A percentile compares a stretch with the other conserved stretches of the same genome.
phyloP scores from a whole-genome alignment of 2,329 filamentous ascomycete genomes.

The Ceratocystis destructans region DNA sequence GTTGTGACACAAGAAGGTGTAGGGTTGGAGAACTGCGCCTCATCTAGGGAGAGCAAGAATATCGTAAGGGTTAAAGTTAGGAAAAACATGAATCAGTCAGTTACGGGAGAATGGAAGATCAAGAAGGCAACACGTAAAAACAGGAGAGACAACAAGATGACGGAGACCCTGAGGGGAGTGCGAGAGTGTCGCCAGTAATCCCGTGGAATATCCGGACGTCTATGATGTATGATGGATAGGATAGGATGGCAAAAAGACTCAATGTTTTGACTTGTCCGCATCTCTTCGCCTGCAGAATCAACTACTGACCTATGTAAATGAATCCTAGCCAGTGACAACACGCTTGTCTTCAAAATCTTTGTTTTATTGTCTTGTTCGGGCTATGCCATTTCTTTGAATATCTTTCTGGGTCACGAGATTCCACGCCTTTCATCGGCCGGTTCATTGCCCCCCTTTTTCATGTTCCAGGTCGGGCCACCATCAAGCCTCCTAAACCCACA shows the following conservation, averaged over 20 bases:
- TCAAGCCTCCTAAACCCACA: conserved; percentile 6
- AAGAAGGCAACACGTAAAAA: conserved; percentile 2
- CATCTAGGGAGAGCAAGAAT: neutral
- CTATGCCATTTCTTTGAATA: neutral
- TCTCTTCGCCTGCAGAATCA: too few relatives aligned
- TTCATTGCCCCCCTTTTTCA: neutral
- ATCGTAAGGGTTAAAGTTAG: neutral
- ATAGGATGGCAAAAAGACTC: too few relatives aligned
- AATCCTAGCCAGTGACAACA: too few relatives aligned
- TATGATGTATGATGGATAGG: neutral
- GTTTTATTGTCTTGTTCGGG: neutral
- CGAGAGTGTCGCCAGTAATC: neutral
- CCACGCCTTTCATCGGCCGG: neutral
- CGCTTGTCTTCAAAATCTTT: neutral
- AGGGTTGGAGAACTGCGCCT: neutral
- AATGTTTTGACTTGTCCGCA: too few relatives aligned
- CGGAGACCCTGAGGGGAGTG: neutral
- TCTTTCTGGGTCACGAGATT: neutral
- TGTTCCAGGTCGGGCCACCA: conserved; percentile 1
- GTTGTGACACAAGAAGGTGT: neutral
- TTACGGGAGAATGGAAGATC: neutral
- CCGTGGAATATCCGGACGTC: neutral
- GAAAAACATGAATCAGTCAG: neutral
- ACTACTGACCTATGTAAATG: too few relatives aligned
- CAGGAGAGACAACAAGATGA: neutral